Percentiles rank a stretch among this genome's conserved stretches.
Conservation (phyloP, 1,284 basidiomycete species). For the Irpex lacteus region DNA sequence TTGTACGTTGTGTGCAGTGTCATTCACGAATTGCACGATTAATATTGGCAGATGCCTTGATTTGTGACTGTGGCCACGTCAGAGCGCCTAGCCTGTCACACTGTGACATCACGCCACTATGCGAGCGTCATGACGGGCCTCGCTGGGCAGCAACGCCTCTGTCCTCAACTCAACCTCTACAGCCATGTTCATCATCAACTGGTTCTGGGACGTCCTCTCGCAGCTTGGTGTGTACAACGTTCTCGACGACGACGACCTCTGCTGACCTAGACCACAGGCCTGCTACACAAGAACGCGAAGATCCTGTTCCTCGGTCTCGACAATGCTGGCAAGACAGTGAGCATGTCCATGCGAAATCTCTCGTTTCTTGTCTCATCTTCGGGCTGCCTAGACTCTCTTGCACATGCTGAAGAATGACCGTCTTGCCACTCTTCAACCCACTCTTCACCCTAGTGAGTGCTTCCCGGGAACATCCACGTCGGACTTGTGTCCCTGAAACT, state of each 20-base stretch:
- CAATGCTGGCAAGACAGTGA: slow-evolving; percentile 98
- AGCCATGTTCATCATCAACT: slow-evolving; percentile 85
- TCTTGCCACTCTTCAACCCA: slow-evolving; percentile 96
- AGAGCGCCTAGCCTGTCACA: not conserved
- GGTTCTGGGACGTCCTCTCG: slow-evolving; percentile 94
- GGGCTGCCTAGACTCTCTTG: slow-evolving; percentile 76
- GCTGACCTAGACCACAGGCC: slow-evolving; percentile 50
- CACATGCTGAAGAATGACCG: slow-evolving; percentile 99
- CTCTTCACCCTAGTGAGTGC: slow-evolving; percentile 92
- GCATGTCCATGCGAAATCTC: slow-evolving; percentile 6
- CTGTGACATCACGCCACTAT: slow-evolving; percentile 11
- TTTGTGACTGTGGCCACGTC: not conserved
- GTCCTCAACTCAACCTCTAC: slow-evolving; percentile 16
- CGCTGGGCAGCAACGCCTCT: slow-evolving; percentile 4
- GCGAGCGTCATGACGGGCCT: slow-evolving; percentile 1
- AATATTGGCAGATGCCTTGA: not conserved
- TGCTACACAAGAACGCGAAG: slow-evolving; percentile 99
- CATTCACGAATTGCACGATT: not conserved
- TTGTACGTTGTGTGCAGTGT: not conserved
- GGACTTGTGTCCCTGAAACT: slow-evolving; percentile 1
- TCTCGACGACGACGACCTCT: not conserved
- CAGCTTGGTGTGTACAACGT: slow-evolving; percentile 71
- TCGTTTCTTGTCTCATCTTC: not conserved
- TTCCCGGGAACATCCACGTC: slow-evolving; percentile 3
- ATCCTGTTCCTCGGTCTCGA: slow-evolving; percentile 99